A percentile compares a stretch with the other conserved stretches of the same genome.
These are phyloP conservation scores for Teunomyces gatunensis DNA, from an alignment of 805 yeast species.

Conservation along the genomic window DNA sequence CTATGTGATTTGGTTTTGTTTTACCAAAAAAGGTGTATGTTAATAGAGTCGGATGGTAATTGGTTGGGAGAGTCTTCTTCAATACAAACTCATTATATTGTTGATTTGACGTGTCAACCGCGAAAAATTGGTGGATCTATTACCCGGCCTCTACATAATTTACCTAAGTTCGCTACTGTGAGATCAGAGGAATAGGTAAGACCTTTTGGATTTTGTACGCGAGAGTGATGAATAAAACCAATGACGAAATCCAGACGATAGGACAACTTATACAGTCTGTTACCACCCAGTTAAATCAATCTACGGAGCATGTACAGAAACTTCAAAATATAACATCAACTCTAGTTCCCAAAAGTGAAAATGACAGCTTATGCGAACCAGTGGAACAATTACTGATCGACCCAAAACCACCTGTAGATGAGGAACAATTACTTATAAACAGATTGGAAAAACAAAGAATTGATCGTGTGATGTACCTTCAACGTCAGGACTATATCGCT, in stretches of 20 bases:
- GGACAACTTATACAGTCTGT: slow-evolving; percentile 17
- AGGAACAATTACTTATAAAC: slow-evolving; percentile 12
- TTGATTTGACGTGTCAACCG: slow-evolving; percentile 4
- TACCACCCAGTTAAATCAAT: slow-evolving; percentile 16
- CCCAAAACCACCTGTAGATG: slow-evolving; percentile 1
- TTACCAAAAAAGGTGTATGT: background rate
- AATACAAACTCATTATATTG: background rate
- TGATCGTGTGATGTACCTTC: slow-evolving; percentile 36
- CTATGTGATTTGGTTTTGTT: background rate
- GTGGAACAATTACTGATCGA: slow-evolving; percentile 7
- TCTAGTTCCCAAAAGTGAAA: slow-evolving; percentile 17
- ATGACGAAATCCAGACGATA: slow-evolving; percentile 19
- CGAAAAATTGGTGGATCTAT: background rate
- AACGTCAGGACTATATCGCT: slow-evolving; percentile 33
- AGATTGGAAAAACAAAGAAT: slow-evolving; percentile 29
- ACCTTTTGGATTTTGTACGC: background rate
- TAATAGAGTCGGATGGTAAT: background rate
- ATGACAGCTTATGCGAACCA: slow-evolving; percentile 8
- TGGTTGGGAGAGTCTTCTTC: background rate
- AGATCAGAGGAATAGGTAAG: background rate
- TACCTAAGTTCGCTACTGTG: background rate
- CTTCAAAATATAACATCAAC: slow-evolving; percentile 17
- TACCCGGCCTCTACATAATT: slow-evolving; percentile 1
- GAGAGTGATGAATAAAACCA: slow-evolving; percentile 15
- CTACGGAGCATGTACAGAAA: slow-evolving; percentile 17